Evolutionary conservation across 106 monocot genomes (phyloP).

Genomic region (Dioscorea dumetorum): DNA sequence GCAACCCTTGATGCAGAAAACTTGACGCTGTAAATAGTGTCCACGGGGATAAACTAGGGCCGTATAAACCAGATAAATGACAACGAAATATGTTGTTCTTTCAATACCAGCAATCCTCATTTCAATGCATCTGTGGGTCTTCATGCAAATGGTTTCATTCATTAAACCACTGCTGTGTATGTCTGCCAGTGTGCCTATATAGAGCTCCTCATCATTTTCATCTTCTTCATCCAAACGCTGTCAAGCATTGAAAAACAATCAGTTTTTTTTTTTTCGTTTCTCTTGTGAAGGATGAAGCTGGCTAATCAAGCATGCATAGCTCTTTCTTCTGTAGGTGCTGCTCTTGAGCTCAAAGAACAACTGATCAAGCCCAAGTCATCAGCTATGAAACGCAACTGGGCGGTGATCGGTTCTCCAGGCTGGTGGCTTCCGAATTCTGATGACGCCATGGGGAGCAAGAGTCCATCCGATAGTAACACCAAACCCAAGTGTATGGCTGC

Average conservation of each 20-base stretch:
- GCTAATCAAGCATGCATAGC: slow-evolving; percentile 27
- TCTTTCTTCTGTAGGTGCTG: slow-evolving; percentile 31
- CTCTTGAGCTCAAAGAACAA: slow-evolving; percentile 31
- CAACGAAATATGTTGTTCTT: too few relatives aligned
- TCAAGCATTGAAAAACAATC: too few relatives aligned
- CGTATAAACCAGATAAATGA: too few relatives aligned
- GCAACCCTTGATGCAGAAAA: too few relatives aligned
- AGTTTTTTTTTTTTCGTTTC: neutral
- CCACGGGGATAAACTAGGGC: too few relatives aligned
- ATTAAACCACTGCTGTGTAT: neutral
- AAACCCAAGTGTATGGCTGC: neutral
- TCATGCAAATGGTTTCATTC: neutral
- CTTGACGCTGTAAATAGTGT: too few relatives aligned
- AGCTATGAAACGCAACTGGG: neutral
- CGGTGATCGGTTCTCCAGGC: neutral
- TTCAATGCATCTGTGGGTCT: neutral
- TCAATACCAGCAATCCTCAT: neutral
- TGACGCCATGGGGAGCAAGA: neutral
- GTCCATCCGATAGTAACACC: neutral
- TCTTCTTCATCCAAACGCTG: neutral
- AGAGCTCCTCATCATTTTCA: neutral
- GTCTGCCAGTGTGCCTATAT: neutral
- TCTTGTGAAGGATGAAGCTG: slow-evolving; percentile 16
- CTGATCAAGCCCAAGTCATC: slow-evolving; percentile 10
- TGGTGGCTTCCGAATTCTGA: neutral